Conservation (phyloP, 148 eudicot genomes). For the Arctostaphylos glauca region DNA sequence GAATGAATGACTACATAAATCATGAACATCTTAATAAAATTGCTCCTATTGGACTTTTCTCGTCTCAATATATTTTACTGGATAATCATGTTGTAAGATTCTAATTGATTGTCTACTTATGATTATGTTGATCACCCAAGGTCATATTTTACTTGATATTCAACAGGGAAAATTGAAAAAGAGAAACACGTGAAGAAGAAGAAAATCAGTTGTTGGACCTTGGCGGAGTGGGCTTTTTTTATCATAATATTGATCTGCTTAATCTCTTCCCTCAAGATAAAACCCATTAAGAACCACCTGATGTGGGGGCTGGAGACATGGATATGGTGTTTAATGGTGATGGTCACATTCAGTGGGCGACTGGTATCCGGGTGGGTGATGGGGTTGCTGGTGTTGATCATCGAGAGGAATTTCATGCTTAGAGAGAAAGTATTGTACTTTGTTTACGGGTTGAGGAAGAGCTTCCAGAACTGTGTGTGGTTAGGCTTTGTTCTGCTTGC, state of each 20-base stretch:
- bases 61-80: too few relatives aligned
- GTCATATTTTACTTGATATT: too few relatives aligned
- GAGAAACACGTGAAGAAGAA: slow-evolving; percentile 22
- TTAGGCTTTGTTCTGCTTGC: slow-evolving; percentile 54
- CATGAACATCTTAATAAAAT: too few relatives aligned
- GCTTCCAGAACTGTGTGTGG: slow-evolving; percentile 66
- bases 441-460: slow-evolving; percentile 55
- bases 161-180: not conserved
- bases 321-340: slow-evolving; percentile 68
- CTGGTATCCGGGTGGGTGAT: slow-evolving; percentile 59
- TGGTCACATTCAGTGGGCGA: slow-evolving; percentile 60
- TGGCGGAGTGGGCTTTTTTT: slow-evolving; percentile 52
- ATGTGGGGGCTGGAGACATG: slow-evolving; percentile 46
- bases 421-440: slow-evolving; percentile 69
- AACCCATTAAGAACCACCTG: slow-evolving; percentile 14
- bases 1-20: too few relatives aligned
- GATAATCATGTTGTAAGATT: too few relatives aligned
- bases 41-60: too few relatives aligned
- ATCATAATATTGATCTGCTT: slow-evolving; percentile 32
- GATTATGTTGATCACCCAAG: too few relatives aligned
- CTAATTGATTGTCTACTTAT: too few relatives aligned
- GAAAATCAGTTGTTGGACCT: slow-evolving; percentile 26
- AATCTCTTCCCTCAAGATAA: slow-evolving; percentile 34
- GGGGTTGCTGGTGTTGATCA: slow-evolving; percentile 36
- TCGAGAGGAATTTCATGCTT: slow-evolving; percentile 65